These are phyloP conservation scores for Annulohypoxylon moriforme DNA, from an alignment of 495 filamentous ascomycete genomes.

Conservation along the genomic window DNA sequence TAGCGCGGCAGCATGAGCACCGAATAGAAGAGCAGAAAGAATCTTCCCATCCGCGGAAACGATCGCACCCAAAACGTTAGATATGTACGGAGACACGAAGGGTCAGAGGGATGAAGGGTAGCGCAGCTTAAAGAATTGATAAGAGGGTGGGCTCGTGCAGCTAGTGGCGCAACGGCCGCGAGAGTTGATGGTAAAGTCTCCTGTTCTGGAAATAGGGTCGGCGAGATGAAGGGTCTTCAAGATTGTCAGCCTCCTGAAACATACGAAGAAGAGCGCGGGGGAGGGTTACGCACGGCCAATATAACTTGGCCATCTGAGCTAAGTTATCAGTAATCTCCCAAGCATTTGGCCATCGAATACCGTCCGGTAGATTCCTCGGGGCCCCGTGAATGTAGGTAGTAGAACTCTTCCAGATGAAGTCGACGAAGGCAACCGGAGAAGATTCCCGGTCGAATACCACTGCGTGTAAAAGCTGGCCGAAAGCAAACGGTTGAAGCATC, in stretches of 20 bases:
- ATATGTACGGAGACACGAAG: conserved; percentile 87
- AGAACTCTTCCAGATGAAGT: conserved; percentile 78
- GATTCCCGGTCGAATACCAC: conserved; percentile 93
- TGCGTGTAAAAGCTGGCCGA: conserved; percentile 89
- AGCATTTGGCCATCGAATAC: conserved; percentile 77
- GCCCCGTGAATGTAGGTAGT: conserved; percentile 80
- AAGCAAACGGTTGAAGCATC: conserved; percentile 92
- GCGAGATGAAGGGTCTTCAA: conserved; percentile 78
- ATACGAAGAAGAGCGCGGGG: background rate
- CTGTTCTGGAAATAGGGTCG: conserved; percentile 82
- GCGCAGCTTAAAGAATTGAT: conserved; percentile 88
- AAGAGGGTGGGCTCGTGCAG: conserved; percentile 83
- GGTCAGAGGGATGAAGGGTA: conserved; percentile 86
- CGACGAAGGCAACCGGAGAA: conserved; percentile 77
- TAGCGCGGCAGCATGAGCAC: conserved; percentile 73
- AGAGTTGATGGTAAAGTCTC: conserved; percentile 74
- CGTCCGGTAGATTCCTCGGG: conserved; percentile 73
- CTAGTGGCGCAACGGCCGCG: conserved; percentile 76
- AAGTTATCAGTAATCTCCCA: conserved; percentile 84
- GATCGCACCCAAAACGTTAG: conserved; percentile 82
- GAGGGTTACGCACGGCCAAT: conserved; percentile 78
- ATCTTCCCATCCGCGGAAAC: conserved; percentile 80
- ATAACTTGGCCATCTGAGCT: conserved; percentile 78
- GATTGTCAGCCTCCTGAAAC: conserved; percentile 27
- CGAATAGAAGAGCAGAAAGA: conserved; percentile 77